phyloP scores from a whole-genome alignment of 345 rosid species.

The Linum usitatissimum region DNA sequence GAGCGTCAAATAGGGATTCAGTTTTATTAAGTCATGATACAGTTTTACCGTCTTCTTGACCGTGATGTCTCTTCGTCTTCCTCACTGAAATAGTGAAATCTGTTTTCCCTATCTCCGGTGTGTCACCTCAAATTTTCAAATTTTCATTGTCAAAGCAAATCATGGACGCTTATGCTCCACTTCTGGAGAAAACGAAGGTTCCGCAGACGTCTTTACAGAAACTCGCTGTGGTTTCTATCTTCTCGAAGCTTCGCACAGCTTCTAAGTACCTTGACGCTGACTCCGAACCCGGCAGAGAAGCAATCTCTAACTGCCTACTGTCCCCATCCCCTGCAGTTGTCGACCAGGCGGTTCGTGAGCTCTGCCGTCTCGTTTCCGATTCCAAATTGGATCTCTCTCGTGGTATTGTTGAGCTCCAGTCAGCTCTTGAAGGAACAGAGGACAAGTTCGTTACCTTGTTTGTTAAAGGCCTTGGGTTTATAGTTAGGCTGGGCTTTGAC shows the following conservation, averaged over 20 bases:
- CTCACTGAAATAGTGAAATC: no score
- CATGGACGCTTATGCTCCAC: no score
- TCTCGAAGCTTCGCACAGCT: slow-evolving; percentile 67
- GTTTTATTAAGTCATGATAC: no score
- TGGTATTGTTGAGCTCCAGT: slow-evolving; percentile 70
- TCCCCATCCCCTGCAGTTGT: slow-evolving; percentile 57
- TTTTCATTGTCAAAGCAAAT: no score
- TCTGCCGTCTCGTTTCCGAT: slow-evolving; percentile 65
- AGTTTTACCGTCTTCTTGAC: no score
- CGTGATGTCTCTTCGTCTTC: no score
- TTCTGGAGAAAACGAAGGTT: no score
- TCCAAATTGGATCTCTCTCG: slow-evolving; percentile 40
- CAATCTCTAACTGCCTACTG: slow-evolving; percentile 54
- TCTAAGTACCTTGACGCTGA: slow-evolving; percentile 40
- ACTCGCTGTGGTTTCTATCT: slow-evolving; percentile 60
- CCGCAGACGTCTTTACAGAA: slow-evolving; percentile 81
- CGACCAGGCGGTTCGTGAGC: slow-evolving; percentile 85
- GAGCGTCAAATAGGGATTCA: no score
- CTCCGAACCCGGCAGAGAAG: slow-evolving; percentile 52
- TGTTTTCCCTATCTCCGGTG: no score
- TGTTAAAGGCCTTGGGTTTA: slow-evolving; percentile 59
- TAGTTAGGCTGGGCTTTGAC: slow-evolving; percentile 45
- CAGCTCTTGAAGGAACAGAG: slow-evolving; percentile 72
- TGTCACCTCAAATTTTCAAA: no score
- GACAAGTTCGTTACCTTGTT: slow-evolving; percentile 37